Conservation (phyloP, 2,329 filamentous ascomycete genomes). For the Myriosclerotinia scirpicola region DNA sequence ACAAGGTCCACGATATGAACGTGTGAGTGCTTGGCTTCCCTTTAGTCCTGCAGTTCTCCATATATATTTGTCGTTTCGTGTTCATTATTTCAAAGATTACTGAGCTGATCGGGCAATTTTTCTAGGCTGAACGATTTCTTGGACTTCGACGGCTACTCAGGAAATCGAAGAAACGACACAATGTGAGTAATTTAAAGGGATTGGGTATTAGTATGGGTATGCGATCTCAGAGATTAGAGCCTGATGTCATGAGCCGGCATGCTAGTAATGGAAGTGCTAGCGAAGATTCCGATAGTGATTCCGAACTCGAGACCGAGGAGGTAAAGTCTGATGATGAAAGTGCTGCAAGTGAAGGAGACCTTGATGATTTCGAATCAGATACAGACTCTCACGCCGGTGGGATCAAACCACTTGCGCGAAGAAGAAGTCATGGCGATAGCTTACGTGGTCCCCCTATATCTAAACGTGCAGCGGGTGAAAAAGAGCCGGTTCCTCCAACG, state of each 20-base stretch:
- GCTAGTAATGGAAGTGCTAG: slow-evolving; percentile 49
- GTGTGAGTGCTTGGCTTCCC: slow-evolving; percentile 17
- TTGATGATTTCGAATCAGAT: slow-evolving; percentile 42
- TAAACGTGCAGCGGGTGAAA: slow-evolving; percentile 39
- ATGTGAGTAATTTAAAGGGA: slow-evolving; percentile 43
- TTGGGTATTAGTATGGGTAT: slow-evolving; percentile 70
- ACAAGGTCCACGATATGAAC: slow-evolving; percentile 49
- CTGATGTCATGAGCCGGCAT: slow-evolving; percentile 35
- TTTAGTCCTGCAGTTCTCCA: too few species aligned
- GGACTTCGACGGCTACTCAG: slow-evolving; percentile 63
- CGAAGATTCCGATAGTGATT: slow-evolving; percentile 44
- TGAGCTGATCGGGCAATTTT: not conserved
- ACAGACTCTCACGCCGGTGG: slow-evolving; percentile 29
- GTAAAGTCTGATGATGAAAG: slow-evolving; percentile 41
- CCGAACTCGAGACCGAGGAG: slow-evolving; percentile 43
- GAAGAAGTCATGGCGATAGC: slow-evolving; percentile 47
- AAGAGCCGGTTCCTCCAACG: slow-evolving; percentile 34
- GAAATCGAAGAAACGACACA: slow-evolving; percentile 49
- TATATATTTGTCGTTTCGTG: not conserved
- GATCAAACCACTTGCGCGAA: slow-evolving; percentile 33
- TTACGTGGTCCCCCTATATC: slow-evolving; percentile 39
- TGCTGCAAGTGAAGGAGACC: slow-evolving; percentile 46
- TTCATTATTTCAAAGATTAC: not conserved
- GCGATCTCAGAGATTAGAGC: slow-evolving; percentile 68
- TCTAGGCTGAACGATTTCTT: slow-evolving; percentile 46